These are phyloP conservation scores for Cladophialophora chaetospira DNA, from an alignment of 2,329 filamentous ascomycete genomes.

Conservation along the genomic window DNA sequence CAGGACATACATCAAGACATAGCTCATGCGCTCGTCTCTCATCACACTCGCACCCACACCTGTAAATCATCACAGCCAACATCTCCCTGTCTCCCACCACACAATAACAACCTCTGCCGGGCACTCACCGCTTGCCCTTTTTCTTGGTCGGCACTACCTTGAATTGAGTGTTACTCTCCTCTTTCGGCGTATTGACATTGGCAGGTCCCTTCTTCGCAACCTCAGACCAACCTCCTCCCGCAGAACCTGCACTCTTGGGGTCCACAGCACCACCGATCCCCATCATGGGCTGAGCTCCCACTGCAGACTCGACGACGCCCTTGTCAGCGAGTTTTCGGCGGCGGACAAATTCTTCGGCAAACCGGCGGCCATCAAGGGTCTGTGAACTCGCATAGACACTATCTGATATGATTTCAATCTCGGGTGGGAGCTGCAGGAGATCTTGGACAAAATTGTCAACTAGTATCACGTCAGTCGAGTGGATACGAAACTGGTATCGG, in stretches of 20 bases:
- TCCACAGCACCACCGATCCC: conserved; percentile 40
- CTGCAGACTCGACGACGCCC: conserved; percentile 72
- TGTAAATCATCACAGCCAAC: neutral
- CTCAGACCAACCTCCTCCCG: conserved; percentile 83
- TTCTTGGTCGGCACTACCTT: conserved; percentile 91
- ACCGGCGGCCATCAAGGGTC: conserved; percentile 89
- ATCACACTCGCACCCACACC: neutral
- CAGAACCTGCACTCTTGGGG: conserved; percentile 51
- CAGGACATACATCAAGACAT: neutral
- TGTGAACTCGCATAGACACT: conserved; percentile 83
- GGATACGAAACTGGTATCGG: neutral
- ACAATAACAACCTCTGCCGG: no score
- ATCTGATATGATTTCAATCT: conserved; percentile 82
- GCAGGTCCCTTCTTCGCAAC: conserved; percentile 86
- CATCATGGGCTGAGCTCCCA: conserved; percentile 44
- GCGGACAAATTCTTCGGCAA: conserved; percentile 90
- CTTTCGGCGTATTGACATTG: conserved; percentile 47
- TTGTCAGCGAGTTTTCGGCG: conserved; percentile 92
- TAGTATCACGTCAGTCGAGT: conserved; percentile 40
- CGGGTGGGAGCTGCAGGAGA: conserved; percentile 73
- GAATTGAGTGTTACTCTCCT: conserved; percentile 60
- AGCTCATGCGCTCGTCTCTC: conserved; percentile 1
- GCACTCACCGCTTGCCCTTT: conserved; percentile 68
- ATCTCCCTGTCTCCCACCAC: no score
- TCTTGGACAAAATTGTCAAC: conserved; percentile 79